Evolutionary conservation across 2,329 filamentous ascomycete genomes (phyloP), one percentile per base, ranked within the genome.

Genomic region (Byssochlamys sp.): DNA sequence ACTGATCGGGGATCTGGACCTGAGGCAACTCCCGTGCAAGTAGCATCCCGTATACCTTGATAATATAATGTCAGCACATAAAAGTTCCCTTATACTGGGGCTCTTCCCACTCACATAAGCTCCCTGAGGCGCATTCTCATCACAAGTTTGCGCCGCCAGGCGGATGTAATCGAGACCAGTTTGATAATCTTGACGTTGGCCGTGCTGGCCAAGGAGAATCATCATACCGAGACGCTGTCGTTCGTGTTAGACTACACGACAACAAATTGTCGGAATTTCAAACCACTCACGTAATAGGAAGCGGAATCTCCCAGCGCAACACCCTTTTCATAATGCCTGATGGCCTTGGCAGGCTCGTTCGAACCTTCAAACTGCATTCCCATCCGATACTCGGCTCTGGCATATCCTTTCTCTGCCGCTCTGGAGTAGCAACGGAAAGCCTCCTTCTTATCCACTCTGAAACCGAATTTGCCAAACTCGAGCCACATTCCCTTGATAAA

Each of bases 351-450:
- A 59, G 91, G 87, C 68, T 99, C 92, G 69, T 95, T 95, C 3
- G 91, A 92, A 71, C 89, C 91, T 75, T 99, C 94, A 71, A 91
- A 97, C 58, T 96, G 88, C 92, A 97, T 99, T 61, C 94, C 94
- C 76, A 99, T 95, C 52, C 94, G 85, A 73, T 99, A 99, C 73
- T 97, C 90, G 24, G 94, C 91, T 65, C 94, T 82, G 25, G 87
- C 84, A 75, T 91, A 95, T 58, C 90, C 90, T 65, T 89, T 86
- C 65, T 91, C 88, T 29, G 90, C 88, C n/a, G 94, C 89, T 66
- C 87, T 81, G 61, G 86, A 85, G 75, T 97, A 99, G 66, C 88
- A 89, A 60, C 85, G 77, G 71, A 95, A 97, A 6, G 94, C 92
- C 75, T 96, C 92, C 67, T 92, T 91, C 77, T 95, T 96, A 78